Percentiles rank a stretch among this genome's conserved stretches.
phyloP scores from a whole-genome alignment of 208 protist genomes.

The Wallacemonas sp. region DNA sequence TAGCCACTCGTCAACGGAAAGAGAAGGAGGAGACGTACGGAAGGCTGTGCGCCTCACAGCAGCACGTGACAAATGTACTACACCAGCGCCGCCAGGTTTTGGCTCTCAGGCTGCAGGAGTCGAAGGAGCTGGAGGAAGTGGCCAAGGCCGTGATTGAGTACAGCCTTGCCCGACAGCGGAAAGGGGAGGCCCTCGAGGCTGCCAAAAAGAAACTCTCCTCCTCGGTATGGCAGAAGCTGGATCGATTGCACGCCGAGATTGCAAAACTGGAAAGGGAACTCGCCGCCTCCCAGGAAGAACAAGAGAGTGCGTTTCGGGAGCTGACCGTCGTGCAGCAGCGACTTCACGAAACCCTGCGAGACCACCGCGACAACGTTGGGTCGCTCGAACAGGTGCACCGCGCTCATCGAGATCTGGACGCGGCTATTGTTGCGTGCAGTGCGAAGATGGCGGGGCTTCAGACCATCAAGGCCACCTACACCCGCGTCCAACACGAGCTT shows the following conservation, averaged over 20 bases:
- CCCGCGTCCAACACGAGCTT: constrained; percentile 19
- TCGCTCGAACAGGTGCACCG: constrained; percentile 42
- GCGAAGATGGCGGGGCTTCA: constrained; percentile 32
- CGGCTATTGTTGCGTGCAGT: constrained; percentile 36
- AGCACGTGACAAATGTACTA: constrained; percentile 1
- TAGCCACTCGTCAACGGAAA: constrained; percentile 10
- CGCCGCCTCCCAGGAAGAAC: constrained; percentile 32
- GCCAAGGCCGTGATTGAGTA: constrained; percentile 36
- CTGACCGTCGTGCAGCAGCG: constrained; percentile 28
- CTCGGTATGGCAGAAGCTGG: constrained; percentile 37
- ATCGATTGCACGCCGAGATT: constrained; percentile 26
- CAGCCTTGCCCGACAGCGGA: constrained; percentile 29
- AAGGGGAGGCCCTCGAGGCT: constrained; percentile 44
- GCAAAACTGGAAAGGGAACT: constrained; percentile 18
- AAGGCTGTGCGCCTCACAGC: constrained; percentile 10
- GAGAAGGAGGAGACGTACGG: constrained; percentile 21
- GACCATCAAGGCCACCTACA: constrained; percentile 12
- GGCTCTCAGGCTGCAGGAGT: constrained; percentile 18
- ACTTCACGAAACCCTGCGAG: constrained; percentile 34
- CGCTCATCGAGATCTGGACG: constrained; percentile 31
- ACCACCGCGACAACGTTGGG: constrained; percentile 43
- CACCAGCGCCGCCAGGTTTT: constrained; percentile 19
- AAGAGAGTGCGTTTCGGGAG: constrained; percentile 31
- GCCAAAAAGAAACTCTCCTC: constrained; percentile 32
- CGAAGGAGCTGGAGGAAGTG: constrained; percentile 31